These are phyloP conservation scores for Podila clonocystis DNA, from an alignment of 192 early-diverging fungal species.

Conservation along the genomic window DNA sequence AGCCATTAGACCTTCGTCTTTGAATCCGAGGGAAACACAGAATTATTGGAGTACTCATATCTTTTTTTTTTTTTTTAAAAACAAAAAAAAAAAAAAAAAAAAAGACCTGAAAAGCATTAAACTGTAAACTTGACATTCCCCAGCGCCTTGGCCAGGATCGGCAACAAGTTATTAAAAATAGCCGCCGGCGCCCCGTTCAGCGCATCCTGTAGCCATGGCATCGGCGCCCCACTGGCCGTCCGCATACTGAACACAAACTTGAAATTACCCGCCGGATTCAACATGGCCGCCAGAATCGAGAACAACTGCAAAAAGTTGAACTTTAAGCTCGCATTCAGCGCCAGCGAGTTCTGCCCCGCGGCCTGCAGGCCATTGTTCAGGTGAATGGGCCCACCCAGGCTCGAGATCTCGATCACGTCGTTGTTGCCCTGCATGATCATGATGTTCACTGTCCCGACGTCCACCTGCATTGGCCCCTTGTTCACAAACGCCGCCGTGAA, in stretches of 20 bases:
- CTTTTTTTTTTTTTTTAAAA: too few species aligned
- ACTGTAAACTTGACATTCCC: conserved; percentile 18
- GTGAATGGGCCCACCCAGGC: conserved; percentile 26
- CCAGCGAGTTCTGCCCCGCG: not conserved
- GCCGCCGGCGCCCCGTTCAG: not conserved
- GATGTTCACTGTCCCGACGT: conserved; percentile 18
- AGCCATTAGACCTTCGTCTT: too few species aligned
- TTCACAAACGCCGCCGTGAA: conserved; percentile 11
- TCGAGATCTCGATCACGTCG: conserved; percentile 21
- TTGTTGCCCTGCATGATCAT: conserved; percentile 16
- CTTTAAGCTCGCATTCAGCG: conserved; percentile 11
- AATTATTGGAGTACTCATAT: too few species aligned
- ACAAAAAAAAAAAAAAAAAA: too few species aligned
- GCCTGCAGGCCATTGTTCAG: conserved; percentile 20
- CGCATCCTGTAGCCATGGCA: too few species aligned
- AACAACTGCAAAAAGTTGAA: conserved; percentile 16
- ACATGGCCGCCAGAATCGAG: too few species aligned
- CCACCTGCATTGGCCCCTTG: conserved; percentile 14
- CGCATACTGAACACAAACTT: not conserved
- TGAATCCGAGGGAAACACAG: too few species aligned
- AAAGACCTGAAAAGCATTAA: too few species aligned
- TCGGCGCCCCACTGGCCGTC: not conserved
- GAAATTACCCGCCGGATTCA: conserved; percentile 18
- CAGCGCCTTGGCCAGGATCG: conserved; percentile 21
- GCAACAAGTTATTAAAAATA: conserved; percentile 15